Conservation (phyloP, 2,329 filamentous ascomycete genomes). For the Arthrobotrys megalospora region DNA sequence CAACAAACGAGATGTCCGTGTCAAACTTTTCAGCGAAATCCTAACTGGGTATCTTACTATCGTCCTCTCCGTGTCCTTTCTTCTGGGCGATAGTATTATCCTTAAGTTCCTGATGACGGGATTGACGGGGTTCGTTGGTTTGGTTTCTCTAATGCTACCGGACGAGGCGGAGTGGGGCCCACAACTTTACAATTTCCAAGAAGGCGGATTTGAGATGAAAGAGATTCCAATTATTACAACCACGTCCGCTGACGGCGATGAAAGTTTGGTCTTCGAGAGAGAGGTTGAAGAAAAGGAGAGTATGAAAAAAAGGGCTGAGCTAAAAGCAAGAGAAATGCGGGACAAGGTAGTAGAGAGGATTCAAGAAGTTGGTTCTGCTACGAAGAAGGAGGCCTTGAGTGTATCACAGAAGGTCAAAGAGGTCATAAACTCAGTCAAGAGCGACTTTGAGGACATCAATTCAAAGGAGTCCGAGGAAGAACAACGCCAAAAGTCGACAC, state of each 20-base stretch:
- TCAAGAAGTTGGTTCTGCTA: constrained; percentile 40
- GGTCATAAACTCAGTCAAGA: constrained; percentile 31
- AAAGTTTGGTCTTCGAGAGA: constrained; percentile 13
- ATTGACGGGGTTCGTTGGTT: constrained; percentile 50
- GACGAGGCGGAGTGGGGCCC: constrained; percentile 50
- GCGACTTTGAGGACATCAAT: constrained; percentile 29
- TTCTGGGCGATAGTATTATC: constrained; percentile 44
- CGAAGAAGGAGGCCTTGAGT: constrained; percentile 31
- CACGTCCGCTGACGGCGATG: constrained; percentile 12
- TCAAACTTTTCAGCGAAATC: constrained; percentile 54
- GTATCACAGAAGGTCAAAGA: constrained; percentile 26
- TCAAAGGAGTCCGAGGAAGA: constrained; percentile 16
- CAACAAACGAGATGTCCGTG: constrained; percentile 29
- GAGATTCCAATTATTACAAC: constrained; percentile 19
- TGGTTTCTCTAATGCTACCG: constrained; percentile 45
- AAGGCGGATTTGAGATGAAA: constrained; percentile 54
- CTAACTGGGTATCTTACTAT: constrained; percentile 43
- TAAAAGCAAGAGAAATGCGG: constrained; percentile 39
- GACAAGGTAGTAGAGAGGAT: constrained; percentile 49
- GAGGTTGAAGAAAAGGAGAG: constrained; percentile 25
- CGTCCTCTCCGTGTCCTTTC: constrained; percentile 33
- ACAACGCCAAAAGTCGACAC: background rate
- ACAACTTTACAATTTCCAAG: constrained; percentile 45
- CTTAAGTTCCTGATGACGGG: constrained; percentile 55
- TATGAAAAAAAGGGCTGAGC: constrained; percentile 34